Base-by-base conservation (phyloP, 2,329 filamentous ascomycete genomes). In the Alternaria burnsii region DNA sequence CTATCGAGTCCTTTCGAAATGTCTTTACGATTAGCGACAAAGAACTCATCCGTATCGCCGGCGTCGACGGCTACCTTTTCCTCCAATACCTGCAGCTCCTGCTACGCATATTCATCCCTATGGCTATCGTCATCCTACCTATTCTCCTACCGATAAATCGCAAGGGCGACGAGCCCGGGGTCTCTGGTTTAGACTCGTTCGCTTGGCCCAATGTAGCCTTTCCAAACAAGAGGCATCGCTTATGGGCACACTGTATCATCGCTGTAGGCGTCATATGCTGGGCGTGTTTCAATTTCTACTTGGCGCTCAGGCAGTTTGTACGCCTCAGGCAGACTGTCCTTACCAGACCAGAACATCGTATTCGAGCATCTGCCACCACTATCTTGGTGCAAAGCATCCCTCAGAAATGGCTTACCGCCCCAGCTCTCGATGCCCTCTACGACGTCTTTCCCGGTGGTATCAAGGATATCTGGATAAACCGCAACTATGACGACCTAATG, bases 1-100 rank as follows among this genome's bases (percentile, higher is more conserved):
- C 73, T 36, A 73, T 76, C 58, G 73, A 78, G 41, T 78, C 76
- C 1, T 75, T 78, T 64, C 76, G 74, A 59, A 78, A 74, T 63
- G 83, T 82, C 66, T 97, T 84, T 84, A 91, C 81, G 78, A 89
- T 82, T 81, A 92, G 81, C 78, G 88, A 83, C 86, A 92, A 92
- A 12, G 92, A 97, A 69, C 88, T 99, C 68, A 97, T 99, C 71
- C 90, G 94, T 54, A 97, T 97, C 79, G 97, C 94, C 69, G 95
- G 95, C 18, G 86, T 99, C 10, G 95, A 99, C 76, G 93, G 94
- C 72, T 99, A 97, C 81, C 97, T 98, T 82, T 99, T 99, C 78
- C 85, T 99, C 1, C 91, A 96, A 63, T 99, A 97, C 73, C 86
- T 94, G 26, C 88, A 90, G 62, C 91, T 92, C 72, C 87, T 98